Evolutionary conservation across 108 stramenopile genomes (phyloP), one percentile per base, ranked within the genome.

Genomic region (Licmophora abbreviata): DNA sequence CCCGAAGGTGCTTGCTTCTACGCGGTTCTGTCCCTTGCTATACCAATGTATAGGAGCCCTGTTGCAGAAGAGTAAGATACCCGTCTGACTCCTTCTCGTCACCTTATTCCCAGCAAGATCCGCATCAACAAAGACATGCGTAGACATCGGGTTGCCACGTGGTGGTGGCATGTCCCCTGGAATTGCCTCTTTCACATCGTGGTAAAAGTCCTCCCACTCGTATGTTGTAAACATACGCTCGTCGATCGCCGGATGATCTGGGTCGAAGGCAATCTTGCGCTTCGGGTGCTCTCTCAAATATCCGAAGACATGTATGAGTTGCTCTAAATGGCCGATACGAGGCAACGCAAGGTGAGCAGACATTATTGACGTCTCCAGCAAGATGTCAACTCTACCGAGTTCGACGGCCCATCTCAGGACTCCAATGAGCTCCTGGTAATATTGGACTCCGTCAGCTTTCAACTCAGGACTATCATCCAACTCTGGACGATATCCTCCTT

Each of bases 1-100:
- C 0, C 70, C 66, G 50, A 64, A 76, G 9, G 58, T 64, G 20
- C 41, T 42, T 17, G 75, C 48, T 35, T 76, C 75, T 20, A 61
- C 34, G 0, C 63, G 60, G 33, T 60, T 68, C 27, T 76, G 75
- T 32, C 37, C 55, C 53, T 76, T 76, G 0, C 36, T 44, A n/a
- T 25, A 68, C 42, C 36, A 54, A 1, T 29, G 27, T 2, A 76
- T 63, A 1, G 54, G 63, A 20, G 75, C 43, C 32, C 48, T 59
- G 20, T 68, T 63, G 21, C 59, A 14, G 46, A 55, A 74, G 9
- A 74, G 49, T 2, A 74, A 22, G 29, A 67, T 35, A 1, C 71
- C 71, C 2, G 66, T 60, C 22, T 61, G 73, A 12, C 67, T 69
- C 8, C 67, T 6, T 4, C 67, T 40, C 28, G 66, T 74, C 4